Percentiles rank a stretch among this genome's conserved stretches.
phyloP scores from a whole-genome alignment of 2,329 filamentous ascomycete species.

The Albophoma yamanashiensis region DNA sequence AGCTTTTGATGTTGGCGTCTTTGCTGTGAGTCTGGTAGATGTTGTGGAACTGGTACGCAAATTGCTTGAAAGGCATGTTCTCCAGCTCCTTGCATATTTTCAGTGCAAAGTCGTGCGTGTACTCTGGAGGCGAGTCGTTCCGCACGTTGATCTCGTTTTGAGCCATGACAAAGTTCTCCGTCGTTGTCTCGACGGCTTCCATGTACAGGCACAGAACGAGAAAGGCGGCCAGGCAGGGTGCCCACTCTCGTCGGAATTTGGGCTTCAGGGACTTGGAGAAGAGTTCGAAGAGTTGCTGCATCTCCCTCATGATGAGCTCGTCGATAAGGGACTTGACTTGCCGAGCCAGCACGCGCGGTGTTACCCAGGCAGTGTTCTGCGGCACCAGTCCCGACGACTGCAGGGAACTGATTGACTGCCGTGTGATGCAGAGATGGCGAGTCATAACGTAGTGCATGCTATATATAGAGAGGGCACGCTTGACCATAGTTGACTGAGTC shows the following conservation, averaged over 20 bases:
- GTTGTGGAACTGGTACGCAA: conserved; percentile 49
- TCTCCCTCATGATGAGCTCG: conserved; percentile 41
- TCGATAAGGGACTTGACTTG: conserved; percentile 48
- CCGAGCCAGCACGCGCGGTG: conserved; percentile 42
- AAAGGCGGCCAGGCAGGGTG: conserved; percentile 45
- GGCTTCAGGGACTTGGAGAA: conserved; percentile 44
- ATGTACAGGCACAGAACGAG: conserved; percentile 47
- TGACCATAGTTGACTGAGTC: conserved; percentile 35
- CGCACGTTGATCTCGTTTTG: conserved; percentile 38
- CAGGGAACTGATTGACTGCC: conserved; percentile 29
- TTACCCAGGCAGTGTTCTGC: conserved; percentile 33
- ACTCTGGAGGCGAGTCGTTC: conserved; percentile 23
- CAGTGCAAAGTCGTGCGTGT: conserved; percentile 32
- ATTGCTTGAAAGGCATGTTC: conserved; percentile 49
- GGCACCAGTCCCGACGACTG: conserved; percentile 30
- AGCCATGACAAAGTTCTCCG: conserved; percentile 39
- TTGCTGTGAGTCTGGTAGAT: conserved; percentile 46
- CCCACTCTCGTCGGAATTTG: conserved; percentile 42
- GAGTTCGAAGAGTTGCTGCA: conserved; percentile 38
- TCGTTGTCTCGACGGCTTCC: conserved; percentile 43
- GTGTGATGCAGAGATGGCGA: conserved; percentile 41
- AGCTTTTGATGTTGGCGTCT: conserved; percentile 36
- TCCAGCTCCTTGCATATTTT: conserved; percentile 39
- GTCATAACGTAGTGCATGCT: conserved; percentile 47
- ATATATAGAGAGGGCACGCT: conserved; percentile 42